Conservation (phyloP, 805 yeast species). For the Saturnispora sekii region DNA sequence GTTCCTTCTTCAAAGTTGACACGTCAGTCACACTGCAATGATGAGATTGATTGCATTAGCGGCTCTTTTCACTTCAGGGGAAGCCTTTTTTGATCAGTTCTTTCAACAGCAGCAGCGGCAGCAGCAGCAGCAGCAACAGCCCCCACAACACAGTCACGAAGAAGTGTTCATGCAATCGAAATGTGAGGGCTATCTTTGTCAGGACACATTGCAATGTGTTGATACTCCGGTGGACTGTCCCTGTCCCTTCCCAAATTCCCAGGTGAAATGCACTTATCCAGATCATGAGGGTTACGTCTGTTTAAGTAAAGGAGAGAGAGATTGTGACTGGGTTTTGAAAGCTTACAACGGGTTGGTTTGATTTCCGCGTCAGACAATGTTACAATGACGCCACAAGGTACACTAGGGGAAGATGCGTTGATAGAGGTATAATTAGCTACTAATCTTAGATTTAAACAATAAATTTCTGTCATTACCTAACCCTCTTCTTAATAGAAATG, state of each 20-base stretch:
- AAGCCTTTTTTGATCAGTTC: conserved; percentile 19
- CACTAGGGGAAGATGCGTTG: too few relatives aligned
- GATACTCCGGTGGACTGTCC: conserved; percentile 65
- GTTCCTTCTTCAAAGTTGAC: too few relatives aligned
- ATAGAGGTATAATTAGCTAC: too few relatives aligned
- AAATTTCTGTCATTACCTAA: not conserved
- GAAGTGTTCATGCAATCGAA: conserved; percentile 13
- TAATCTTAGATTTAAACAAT: too few relatives aligned
- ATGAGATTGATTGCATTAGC: not conserved
- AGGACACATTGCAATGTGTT: conserved; percentile 77
- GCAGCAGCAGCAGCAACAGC: conserved; percentile 30
- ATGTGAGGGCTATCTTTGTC: conserved; percentile 69
- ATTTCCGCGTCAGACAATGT: not conserved
- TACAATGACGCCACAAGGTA: not conserved
- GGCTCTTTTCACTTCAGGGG: not conserved
- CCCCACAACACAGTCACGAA: conserved; percentile 29
- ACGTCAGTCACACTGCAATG: not conserved
- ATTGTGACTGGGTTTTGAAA: conserved; percentile 76
- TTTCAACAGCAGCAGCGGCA: conserved; percentile 22
- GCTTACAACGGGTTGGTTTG: conserved; percentile 53
- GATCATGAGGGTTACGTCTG: conserved; percentile 54
- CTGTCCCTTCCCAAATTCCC: conserved; percentile 82
- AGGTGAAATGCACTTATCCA: conserved; percentile 71
- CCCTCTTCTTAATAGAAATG: not conserved
- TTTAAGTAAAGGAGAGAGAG: conserved; percentile 69